Percentiles rank a stretch among this genome's conserved stretches.
phyloP scores from a whole-genome alignment of 2,329 filamentous ascomycete genomes.

The Cytospora schulzeri region DNA sequence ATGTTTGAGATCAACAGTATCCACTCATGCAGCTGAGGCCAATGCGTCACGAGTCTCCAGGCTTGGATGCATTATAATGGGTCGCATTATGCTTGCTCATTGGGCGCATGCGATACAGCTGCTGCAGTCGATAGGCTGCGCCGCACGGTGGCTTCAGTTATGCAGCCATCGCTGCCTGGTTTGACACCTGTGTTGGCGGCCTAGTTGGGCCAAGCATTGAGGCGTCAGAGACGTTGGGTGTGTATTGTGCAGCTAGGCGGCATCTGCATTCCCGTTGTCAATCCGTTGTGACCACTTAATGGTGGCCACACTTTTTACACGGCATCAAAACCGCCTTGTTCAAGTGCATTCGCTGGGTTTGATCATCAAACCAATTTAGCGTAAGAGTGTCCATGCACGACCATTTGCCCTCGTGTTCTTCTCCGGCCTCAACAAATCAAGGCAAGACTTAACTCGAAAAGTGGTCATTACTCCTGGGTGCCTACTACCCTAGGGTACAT shows the following conservation, averaged over 20 bases:
- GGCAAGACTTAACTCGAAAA: no score
- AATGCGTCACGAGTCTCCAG: slow-evolving; percentile 9
- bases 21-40: slow-evolving; percentile 12
- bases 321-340: neutral
- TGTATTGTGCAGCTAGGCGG: neutral
- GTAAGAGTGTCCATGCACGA: neutral
- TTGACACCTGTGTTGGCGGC: neutral
- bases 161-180: slow-evolving; percentile 16
- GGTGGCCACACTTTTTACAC: neutral
- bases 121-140: slow-evolving; percentile 15
- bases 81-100: neutral
- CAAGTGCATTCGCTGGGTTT: neutral
- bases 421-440: no score
- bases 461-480: no score
- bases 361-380: neutral
- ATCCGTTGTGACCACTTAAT: neutral
- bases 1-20: slow-evolving; percentile 9
- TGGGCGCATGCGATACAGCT: neutral
- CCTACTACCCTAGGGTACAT: no score
- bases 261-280: neutral
- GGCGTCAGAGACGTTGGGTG: neutral
- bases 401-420: neutral
- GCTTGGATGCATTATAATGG: slow-evolving; percentile 4
- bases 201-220: neutral
- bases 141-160: slow-evolving; percentile 9